Conservation (phyloP, 2,329 filamentous ascomycete genomes). For the Arthrinium phaeospermum region DNA sequence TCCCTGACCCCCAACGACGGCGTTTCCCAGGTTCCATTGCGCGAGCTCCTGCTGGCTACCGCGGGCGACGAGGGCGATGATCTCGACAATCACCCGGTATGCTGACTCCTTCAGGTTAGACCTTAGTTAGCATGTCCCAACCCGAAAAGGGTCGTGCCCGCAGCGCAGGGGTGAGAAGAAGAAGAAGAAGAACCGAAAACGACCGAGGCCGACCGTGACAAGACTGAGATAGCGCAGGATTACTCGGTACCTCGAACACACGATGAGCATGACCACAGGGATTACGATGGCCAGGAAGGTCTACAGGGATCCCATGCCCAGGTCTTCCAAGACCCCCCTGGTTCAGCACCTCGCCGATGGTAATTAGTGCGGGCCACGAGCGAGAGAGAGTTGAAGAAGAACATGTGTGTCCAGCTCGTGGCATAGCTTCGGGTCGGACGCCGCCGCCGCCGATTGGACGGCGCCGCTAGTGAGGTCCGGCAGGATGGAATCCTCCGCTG, state of each 20-base stretch:
- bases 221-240: conserved; percentile 33
- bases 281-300: conserved; percentile 31
- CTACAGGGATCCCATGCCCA: conserved; percentile 31
- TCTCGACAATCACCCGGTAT: conserved; percentile 9
- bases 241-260: conserved; percentile 31
- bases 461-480: too few species aligned
- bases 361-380: conserved; percentile 36
- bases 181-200: neutral
- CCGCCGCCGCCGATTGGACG: neutral
- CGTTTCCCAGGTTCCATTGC: too few species aligned
- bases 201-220: conserved; percentile 29
- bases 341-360: conserved; percentile 33
- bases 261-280: conserved; percentile 25
- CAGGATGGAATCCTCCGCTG: neutral
- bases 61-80: too few species aligned
- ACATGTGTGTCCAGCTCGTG: conserved; percentile 27
- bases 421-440: neutral
- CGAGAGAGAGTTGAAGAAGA: conserved; percentile 37
- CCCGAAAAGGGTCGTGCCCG: neutral
- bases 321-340: conserved; percentile 32
- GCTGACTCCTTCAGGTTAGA: neutral
- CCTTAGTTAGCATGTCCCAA: neutral
- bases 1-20: too few species aligned
- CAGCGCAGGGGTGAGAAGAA: neutral
- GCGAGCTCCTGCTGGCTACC: too few species aligned